A percentile compares a stretch with the other conserved stretches of the same genome.
phyloP scores from a whole-genome alignment of 257 asterid species.

The Fraxinus americana region DNA sequence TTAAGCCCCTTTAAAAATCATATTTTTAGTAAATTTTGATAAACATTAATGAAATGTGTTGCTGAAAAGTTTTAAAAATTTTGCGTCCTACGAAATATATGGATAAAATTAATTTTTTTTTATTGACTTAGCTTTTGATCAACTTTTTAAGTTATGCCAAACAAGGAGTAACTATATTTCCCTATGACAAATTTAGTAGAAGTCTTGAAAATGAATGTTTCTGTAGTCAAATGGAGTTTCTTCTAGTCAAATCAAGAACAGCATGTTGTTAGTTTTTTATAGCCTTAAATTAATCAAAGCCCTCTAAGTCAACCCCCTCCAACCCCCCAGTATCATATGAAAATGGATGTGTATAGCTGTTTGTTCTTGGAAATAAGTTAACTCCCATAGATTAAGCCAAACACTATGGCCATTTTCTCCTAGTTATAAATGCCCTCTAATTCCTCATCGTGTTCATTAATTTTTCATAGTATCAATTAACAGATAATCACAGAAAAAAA shows the following conservation, averaged over 20 bases:
- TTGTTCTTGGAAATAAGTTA: slow-evolving; percentile 25
- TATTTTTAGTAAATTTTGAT: too few relatives aligned
- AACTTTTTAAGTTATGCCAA: too few relatives aligned
- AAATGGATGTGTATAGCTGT: slow-evolving; percentile 21
- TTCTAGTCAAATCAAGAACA: slow-evolving; percentile 23
- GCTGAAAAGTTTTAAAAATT: too few relatives aligned
- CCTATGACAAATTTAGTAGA: background rate
- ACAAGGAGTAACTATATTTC: too few relatives aligned
- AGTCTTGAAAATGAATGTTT: slow-evolving; percentile 17
- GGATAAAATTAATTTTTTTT: too few relatives aligned
- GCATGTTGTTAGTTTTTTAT: background rate
- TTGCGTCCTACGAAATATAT: too few relatives aligned
- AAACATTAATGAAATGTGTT: too few relatives aligned
- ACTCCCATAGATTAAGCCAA: slow-evolving; percentile 32
- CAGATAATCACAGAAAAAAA: background rate
- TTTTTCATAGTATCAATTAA: background rate
- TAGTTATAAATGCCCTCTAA: slow-evolving; percentile 26
- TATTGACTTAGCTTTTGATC: too few relatives aligned
- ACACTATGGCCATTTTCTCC: slow-evolving; percentile 27
- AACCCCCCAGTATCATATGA: background rate
- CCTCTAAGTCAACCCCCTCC: background rate
- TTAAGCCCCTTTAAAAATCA: too few relatives aligned
- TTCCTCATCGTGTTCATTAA: slow-evolving; percentile 7
- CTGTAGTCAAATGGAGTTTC: slow-evolving; percentile 21
- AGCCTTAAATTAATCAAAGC: background rate